Evolutionary conservation across 371 early-diverging fungal genomes (phyloP).

Genomic region (Mucor sp.): DNA sequence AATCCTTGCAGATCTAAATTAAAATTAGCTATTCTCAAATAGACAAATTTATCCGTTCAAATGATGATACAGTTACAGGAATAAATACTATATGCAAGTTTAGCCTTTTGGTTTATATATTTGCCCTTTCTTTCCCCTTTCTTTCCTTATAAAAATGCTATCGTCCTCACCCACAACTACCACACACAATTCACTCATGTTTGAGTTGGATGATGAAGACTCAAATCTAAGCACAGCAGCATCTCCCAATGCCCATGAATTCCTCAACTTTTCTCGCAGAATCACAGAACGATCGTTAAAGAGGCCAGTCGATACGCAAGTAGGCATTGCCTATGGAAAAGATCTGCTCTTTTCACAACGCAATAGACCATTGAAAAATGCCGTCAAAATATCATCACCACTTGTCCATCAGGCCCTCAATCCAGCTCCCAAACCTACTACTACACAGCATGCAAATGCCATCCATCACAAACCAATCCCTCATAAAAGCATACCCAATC

Average conservation of each 20-base stretch:
- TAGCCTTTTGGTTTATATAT: background rate
- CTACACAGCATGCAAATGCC: background rate
- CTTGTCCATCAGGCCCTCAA: background rate
- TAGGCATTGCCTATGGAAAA: conserved; percentile 29
- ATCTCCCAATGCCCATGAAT: conserved; percentile 17
- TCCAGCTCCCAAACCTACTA: background rate
- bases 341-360: conserved; percentile 12
- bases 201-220: conserved; percentile 13
- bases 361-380: background rate
- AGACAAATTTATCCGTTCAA: background rate
- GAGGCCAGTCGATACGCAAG: conserved; percentile 31
- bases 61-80: background rate
- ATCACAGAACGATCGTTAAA: conserved; percentile 21
- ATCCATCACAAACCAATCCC: background rate
- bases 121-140: background rate
- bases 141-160: background rate
- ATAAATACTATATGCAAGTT: background rate
- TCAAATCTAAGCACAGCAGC: background rate
- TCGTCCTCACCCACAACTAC: background rate
- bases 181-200: background rate
- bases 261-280: conserved; percentile 25
- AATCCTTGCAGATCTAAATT: background rate
- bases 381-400: background rate
- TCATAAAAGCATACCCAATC: background rate
- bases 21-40: background rate